phyloP scores from a whole-genome alignment of 2,329 filamentous ascomycete species.

The Microsporum audouinii region DNA sequence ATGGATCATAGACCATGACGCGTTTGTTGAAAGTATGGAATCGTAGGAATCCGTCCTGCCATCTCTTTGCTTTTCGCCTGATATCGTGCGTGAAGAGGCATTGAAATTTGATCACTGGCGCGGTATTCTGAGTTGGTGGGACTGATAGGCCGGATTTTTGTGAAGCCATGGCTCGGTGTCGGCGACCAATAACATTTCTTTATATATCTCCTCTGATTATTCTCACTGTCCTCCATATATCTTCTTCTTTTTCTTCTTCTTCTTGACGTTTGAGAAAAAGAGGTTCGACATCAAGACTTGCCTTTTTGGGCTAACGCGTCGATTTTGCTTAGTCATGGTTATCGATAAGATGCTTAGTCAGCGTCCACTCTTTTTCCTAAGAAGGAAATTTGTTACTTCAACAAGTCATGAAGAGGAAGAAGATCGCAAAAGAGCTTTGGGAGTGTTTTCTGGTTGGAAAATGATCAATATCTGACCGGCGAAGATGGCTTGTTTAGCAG shows the following conservation, averaged over 20 bases:
- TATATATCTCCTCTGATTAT: neutral
- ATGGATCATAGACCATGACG: constrained; percentile 79
- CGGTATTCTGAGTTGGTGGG: constrained; percentile 50
- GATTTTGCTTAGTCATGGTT: neutral
- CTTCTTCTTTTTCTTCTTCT: neutral
- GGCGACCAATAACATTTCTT: neutral
- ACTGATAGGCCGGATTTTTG: constrained; percentile 24
- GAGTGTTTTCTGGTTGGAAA: neutral
- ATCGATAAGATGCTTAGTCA: neutral
- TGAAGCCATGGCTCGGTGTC: neutral
- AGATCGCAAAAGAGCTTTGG: neutral
- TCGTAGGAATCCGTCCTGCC: constrained; percentile 82
- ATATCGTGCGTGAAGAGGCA: constrained; percentile 84
- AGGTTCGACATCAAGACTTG: neutral
- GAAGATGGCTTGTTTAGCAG: neutral
- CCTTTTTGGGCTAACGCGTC: neutral
- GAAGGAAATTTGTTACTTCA: neutral
- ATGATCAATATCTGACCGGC: neutral
- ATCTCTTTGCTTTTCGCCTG: constrained; percentile 75
- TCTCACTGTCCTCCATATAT: neutral
- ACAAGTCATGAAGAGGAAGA: neutral
- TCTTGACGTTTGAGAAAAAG: neutral
- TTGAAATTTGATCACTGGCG: constrained; percentile 65
- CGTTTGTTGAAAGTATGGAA: constrained; percentile 87
- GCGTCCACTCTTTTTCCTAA: neutral